Base-by-base conservation (phyloP, 2,329 filamentous ascomycete species). In the Claviceps cyperi region DNA sequence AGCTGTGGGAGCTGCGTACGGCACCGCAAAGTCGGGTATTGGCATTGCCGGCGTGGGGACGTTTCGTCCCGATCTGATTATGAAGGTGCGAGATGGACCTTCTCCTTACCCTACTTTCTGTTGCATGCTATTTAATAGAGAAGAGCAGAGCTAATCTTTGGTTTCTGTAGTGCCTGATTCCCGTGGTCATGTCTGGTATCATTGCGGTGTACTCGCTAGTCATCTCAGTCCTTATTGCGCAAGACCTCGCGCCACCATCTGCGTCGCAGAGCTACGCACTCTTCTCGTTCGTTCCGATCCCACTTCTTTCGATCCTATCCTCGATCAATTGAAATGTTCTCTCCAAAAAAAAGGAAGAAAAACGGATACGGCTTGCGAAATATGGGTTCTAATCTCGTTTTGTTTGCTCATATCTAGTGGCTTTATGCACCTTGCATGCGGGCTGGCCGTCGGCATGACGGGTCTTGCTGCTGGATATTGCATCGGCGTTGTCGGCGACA, bases 101-200 rank as follows among this genome's bases (percentile, higher is more conserved):
- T 9, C 24, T 13, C 5, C 13, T 9, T 15, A 14, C 21, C 15
- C 22, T 11, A 4, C 39, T 5, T 15, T 24, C 9, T 28, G 35
- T 35, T 21, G 15, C 22, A 21, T 11, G 17, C 14, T 14, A 8
- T 22, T 7, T 24, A 21, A 24, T 8, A 1, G 38, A 40, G 3
- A 22, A 24, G 14, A 14, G 14, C 2, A 15, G 28, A 32, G 14
- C 15, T 32, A 41, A 46, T 3, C 4, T 9, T 22, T 13, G 28
- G 6, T 28, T 13, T 32, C 3, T 19, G 21, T 59, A 89, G 85
- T 90, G 84, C 51, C 73, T 91, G 49, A 90, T 91, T 58, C 86
- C 86, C 55, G 86, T 92, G 57, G 83, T 98, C 74, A 98, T 98
- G 92, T 94, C 92, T 60, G 92, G 92, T 80, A 98, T 98, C 65